Evolutionary conservation across 805 yeast species (phyloP), one percentile per base, ranked within the genome.

Genomic region (Kuraishia floccosa): DNA sequence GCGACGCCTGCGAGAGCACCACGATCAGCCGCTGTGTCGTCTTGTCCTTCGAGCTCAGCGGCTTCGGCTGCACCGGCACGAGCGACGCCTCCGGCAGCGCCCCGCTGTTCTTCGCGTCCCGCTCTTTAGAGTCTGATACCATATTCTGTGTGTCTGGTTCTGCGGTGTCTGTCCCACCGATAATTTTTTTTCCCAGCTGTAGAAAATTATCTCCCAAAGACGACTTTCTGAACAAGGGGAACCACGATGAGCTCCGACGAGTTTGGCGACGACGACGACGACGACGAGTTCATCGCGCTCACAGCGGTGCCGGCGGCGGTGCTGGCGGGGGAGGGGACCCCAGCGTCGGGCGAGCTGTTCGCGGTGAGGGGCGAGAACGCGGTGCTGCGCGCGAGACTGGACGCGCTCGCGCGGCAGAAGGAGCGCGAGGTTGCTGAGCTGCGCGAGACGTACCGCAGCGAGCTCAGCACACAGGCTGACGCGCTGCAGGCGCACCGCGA

Each of bases 1-100:
- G 63, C 44, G 96, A 87, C 11, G 98, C 98, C 49, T 86, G 94
- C 11, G 96, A 76, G 27, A 91, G 67, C n/a, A 91, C 98, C 14
- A 91, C 98, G 35, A 91, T 75, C 45, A 91, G 65, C 48, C 98
- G 69, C 54, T 85, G 76, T 8, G 96, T 78, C 37, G 63, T 66
- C 49, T 89, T 89, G 60, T 89, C 97, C 41, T 72, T 80, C 1
- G 96, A 83, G 25, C 72, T 73, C 33, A 87, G 65, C 6, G 85
- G 74, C 17, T 73, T 60, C 22, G 98, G 97, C 38, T 85, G 87
- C 27, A 75, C 76, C 9, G 97, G 97, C 16, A 86, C 87, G 30
- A 86, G 60, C 4, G 86, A 76, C 2, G 94, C 94, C 25, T 49
- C 47, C 22, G 60, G 54, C 27, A 50, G 51, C 7, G 41, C 33